A percentile compares a stretch with the other conserved stretches of the same genome.
These are phyloP conservation scores for Aspergillus saccharolyticus DNA, from an alignment of 495 filamentous ascomycete genomes.

Conservation along the genomic window DNA sequence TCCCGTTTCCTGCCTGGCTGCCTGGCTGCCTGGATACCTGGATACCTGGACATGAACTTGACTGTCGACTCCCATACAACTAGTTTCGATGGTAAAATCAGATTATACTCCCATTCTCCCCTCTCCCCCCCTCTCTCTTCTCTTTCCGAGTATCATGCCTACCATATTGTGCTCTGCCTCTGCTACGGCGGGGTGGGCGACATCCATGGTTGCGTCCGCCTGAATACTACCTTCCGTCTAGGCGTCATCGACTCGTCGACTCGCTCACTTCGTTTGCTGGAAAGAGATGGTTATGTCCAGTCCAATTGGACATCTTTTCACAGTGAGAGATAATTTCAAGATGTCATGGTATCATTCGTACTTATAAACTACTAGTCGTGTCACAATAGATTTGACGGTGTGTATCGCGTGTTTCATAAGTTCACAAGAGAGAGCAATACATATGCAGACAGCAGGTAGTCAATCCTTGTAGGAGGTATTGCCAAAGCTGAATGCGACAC, in stretches of 20 bases:
- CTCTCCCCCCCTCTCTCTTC: too few species aligned
- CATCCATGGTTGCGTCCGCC: slow-evolving; percentile 8
- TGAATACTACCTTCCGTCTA: slow-evolving; percentile 14
- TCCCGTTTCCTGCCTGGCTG: background rate
- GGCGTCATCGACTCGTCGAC: slow-evolving; percentile 11
- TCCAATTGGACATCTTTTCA: background rate
- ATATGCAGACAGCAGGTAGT: background rate
- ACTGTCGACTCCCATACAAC: background rate
- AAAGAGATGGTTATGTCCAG: too few species aligned
- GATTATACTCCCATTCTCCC: too few species aligned
- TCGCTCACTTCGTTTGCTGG: background rate
- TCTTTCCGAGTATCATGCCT: background rate
- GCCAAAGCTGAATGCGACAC: background rate
- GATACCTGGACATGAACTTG: background rate
- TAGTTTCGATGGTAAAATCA: background rate
- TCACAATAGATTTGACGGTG: too few species aligned
- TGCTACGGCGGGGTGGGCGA: background rate
- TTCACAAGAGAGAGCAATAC: background rate
- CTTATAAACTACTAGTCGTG: too few species aligned
- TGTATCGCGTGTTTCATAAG: too few species aligned
- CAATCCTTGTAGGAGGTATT: background rate
- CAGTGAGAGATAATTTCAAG: background rate
- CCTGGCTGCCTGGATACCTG: slow-evolving; percentile 1
- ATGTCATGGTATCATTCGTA: background rate
- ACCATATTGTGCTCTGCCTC: background rate